Evolutionary conservation across 1,139 yeast genomes (phyloP), one percentile per base, ranked within the genome.

Genomic region (Torulaspora pretoriensis): DNA sequence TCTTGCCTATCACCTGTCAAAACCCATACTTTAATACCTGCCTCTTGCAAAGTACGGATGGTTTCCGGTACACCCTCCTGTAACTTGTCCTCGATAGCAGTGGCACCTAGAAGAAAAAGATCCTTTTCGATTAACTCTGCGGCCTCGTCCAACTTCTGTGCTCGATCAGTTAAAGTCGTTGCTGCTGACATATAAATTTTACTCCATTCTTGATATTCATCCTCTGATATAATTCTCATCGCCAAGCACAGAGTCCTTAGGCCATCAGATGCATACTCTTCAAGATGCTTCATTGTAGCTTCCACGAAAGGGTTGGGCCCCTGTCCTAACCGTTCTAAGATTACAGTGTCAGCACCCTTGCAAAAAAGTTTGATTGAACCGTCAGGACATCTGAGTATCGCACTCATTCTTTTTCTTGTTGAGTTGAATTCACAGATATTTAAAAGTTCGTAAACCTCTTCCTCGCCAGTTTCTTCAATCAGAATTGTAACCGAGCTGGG

Each of bases 31-130:
- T 89, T 92, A 55, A 94, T 89, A 12, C 97, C 97, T 0, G 99
- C 99, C 47, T 85, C 87, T 64, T 92, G 98, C 47, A 94, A 73
- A 3, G 95, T 86, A 53, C 87, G 92, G 48, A 94, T 94, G 1
- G 98, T 89, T 55, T 94, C 98, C 1, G 98, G 97, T 10, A 94
- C 99, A 30, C 97, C 98, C 49, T 92, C 98, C 68, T 94, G 99
- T 44, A 94, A 73, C 61, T 92, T 90, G 64, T 94, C 99, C 64
- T 94, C 99, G 63, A 94, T 92, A 1, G 98, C 99, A 35, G 98
- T 94, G 1, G 97, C 98, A 26, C 99, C 99, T 17, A 92, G 70
- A 43, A 94, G 71, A 51, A 82, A 82, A 58, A 94, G 69, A 49
- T 84, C 84, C 33, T 72, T 75, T 64, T 94, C 99, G 53, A 94